Evolutionary conservation across 1,284 basidiomycete species (phyloP), one percentile per base, ranked within the genome.

Genomic region (Wolfiporia cocos): DNA sequence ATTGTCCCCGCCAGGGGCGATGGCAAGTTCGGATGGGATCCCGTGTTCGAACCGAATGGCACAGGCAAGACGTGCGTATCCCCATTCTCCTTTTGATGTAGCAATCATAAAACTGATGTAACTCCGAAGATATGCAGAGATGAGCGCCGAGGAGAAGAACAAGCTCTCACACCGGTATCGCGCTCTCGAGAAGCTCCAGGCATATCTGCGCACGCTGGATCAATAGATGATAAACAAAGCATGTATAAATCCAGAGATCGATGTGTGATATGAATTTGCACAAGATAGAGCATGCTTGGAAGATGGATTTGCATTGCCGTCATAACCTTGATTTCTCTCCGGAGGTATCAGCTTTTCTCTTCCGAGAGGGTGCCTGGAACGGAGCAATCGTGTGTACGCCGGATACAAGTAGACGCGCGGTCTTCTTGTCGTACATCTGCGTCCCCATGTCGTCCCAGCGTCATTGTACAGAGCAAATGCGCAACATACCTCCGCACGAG

Each of bases 1-100:
- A 94, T 99, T 41, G 96, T 99, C 0, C 80, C 81, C 19, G 76
- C 94, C 0, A 69, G 94, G 36, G 95, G 95, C 0, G 76, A 81
- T 0, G 69, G 70, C 14, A 64, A 76, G 18, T 96, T 86, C 66
- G 93, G 80, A 14, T 98, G 95, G 96, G 93, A 98, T 65, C 76
- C 93, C 0, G 69, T 92, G 4, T 96, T 99, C 58, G 80, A 95
- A 63, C 84, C 86, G 0, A 73, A 81, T 36, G 82, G 75, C 12
- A 81, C 76, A 11, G 79, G 81, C 18, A 70, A 84, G 59, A 93
- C 91, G 88, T 91, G 50, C 49, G 83, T 65, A n/a, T 24, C 37
- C 31, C 38, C 21, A 39, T 22, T 24, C 29, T 17, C 34, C 34
- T 17, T 32, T 17, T 35, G 26, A 12, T 18, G 15, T 33, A 23